Percentiles rank a stretch among this genome's conserved stretches.
Conservation (phyloP, 257 asterid species). For the Nicotiana obtusifolia region DNA sequence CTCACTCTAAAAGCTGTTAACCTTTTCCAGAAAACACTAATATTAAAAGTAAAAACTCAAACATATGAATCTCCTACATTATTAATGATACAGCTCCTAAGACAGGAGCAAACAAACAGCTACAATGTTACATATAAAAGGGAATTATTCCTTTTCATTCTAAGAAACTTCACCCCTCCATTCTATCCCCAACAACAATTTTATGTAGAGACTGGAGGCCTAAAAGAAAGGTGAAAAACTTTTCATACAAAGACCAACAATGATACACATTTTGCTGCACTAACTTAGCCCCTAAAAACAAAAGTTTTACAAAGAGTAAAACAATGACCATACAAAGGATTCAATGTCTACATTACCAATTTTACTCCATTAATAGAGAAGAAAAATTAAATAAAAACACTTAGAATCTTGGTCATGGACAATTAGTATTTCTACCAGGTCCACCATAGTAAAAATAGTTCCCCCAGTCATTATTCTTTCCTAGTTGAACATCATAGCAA, state of each 20-base stretch:
- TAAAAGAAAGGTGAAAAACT: background rate
- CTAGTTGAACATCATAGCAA: slow-evolving; percentile 61
- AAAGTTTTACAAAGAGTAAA: background rate
- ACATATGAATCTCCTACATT: slow-evolving; percentile 7
- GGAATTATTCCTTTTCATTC: background rate
- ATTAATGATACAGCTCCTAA: background rate
- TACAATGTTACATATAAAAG: background rate
- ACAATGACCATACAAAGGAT: background rate
- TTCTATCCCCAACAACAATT: background rate
- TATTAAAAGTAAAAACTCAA: background rate
- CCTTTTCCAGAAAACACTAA: background rate
- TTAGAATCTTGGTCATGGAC: slow-evolving; percentile 30
- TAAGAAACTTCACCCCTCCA: slow-evolving; percentile 2
- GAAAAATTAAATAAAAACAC: background rate
- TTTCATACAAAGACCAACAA: background rate
- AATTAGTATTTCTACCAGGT: slow-evolving; percentile 68
- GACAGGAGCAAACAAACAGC: background rate
- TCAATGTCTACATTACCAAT: background rate
- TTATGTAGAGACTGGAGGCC: background rate
- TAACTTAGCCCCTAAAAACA: background rate
- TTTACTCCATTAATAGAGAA: background rate
- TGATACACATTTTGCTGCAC: background rate
- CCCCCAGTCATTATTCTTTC: slow-evolving; percentile 60
- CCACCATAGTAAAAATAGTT: slow-evolving; percentile 76
- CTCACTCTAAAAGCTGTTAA: background rate